Evolutionary conservation across 176 grass and related monocot species (phyloP).

Genomic region (Avena atlantica): DNA sequence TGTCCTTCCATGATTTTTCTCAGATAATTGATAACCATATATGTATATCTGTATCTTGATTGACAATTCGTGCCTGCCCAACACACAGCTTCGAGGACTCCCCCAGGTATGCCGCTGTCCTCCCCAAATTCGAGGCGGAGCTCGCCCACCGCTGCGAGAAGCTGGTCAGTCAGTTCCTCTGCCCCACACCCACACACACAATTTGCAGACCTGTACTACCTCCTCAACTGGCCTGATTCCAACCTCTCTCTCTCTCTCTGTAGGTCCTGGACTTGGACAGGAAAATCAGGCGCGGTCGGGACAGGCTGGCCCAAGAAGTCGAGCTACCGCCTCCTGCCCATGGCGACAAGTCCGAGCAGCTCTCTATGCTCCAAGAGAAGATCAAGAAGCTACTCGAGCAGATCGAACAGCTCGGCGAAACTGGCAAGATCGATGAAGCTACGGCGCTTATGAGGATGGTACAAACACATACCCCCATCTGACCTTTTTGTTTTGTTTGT

Average conservation of each 20-base stretch:
- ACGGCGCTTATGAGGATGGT: conserved; percentile 81
- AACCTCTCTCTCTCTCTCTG: background rate
- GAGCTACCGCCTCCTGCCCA: background rate
- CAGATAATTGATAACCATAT: background rate
- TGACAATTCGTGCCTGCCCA: background rate
- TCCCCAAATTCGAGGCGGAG: conserved; percentile 23
- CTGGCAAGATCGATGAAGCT: conserved; percentile 77
- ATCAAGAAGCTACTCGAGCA: conserved; percentile 79
- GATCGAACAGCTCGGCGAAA: conserved; percentile 69
- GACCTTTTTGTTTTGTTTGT: background rate
- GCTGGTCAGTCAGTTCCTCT: background rate
- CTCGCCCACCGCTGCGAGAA: conserved; percentile 30
- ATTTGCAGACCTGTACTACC: background rate
- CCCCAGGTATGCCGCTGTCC: background rate
- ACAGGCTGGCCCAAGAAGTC: conserved; percentile 1
- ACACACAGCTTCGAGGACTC: conserved; percentile 21
- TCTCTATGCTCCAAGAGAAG: conserved; percentile 70
- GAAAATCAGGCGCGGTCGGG: conserved; percentile 24
- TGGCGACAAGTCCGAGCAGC: conserved; percentile 61
- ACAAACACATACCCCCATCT: background rate
- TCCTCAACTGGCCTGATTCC: background rate
- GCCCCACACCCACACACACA: background rate
- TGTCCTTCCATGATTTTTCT: background rate
- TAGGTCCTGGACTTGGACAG: conserved; percentile 13
- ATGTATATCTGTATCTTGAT: background rate